phyloP scores from a whole-genome alignment of 2,329 filamentous ascomycete species.

The Pestalotiopsis fici region DNA sequence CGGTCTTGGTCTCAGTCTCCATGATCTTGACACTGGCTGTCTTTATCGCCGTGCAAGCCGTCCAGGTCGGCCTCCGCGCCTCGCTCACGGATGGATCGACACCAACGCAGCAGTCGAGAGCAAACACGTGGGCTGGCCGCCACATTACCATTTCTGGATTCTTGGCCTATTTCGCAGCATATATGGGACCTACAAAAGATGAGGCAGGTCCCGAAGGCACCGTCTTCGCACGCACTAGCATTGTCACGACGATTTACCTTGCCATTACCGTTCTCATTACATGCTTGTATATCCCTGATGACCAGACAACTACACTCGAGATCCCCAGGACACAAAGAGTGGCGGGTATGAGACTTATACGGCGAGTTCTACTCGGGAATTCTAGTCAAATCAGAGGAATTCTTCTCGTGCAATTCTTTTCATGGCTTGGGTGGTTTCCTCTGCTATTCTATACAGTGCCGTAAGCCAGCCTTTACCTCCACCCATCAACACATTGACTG shows the following conservation, averaged over 20 bases:
- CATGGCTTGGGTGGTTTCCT: slow-evolving; percentile 1
- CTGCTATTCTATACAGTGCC: not conserved
- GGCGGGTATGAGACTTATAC: not conserved
- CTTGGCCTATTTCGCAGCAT: not conserved
- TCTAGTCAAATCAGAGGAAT: not conserved
- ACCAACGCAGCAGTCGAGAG: not conserved
- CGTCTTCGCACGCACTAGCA: not conserved
- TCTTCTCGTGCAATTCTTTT: not conserved
- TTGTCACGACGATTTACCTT: not conserved
- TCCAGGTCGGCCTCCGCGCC: slow-evolving; percentile 2
- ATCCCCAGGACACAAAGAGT: not conserved
- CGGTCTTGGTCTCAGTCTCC: not conserved
- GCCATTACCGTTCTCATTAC: not conserved
- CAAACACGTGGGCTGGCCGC: slow-evolving; percentile 1
- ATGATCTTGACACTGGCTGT: not conserved
- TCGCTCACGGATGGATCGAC: not conserved
- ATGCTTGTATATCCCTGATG: not conserved
- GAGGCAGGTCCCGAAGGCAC: not conserved
- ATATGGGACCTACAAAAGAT: not conserved
- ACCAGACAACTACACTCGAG: not conserved
- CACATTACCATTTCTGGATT: not conserved
- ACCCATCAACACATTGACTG: not conserved
- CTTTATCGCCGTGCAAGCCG: not conserved
- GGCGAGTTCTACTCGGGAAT: not conserved
- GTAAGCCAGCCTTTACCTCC: not conserved